These are phyloP conservation scores for Amyloporia xantha DNA, from an alignment of 768 basidiomycete genomes.

Conservation along the genomic window DNA sequence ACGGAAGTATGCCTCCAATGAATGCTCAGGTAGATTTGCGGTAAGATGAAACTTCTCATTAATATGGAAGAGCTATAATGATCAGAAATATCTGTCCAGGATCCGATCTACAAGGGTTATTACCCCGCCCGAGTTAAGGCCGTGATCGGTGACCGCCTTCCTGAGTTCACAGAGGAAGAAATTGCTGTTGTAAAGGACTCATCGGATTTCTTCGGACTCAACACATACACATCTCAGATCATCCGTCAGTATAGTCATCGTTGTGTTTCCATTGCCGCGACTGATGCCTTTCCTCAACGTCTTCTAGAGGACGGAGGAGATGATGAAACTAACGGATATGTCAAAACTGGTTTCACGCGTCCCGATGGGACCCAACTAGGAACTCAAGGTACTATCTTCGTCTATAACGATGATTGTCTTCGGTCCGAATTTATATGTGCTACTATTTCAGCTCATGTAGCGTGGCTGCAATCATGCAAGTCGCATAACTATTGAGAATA, in stretches of 20 bases:
- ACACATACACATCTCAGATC: constrained; percentile 64
- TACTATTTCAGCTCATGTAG: constrained; percentile 24
- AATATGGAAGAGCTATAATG: not conserved
- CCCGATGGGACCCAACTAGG: constrained; percentile 61
- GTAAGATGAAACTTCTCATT: constrained; percentile 21
- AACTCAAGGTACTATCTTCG: constrained; percentile 49
- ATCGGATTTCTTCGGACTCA: constrained; percentile 69
- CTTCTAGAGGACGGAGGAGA: constrained; percentile 47
- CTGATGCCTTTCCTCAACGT: not conserved
- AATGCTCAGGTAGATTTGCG: constrained; percentile 50
- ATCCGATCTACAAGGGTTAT: constrained; percentile 65
- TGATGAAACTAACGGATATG: constrained; percentile 57
- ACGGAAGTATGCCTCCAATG: no score
- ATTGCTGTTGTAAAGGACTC: constrained; percentile 51
- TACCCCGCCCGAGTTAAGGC: constrained; percentile 57
- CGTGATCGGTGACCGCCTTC: constrained; percentile 52
- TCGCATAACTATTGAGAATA: not conserved
- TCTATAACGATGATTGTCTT: not conserved
- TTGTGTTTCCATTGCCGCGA: not conserved
- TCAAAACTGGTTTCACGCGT: constrained; percentile 55
- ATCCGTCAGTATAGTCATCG: constrained; percentile 35
- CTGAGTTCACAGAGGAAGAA: constrained; percentile 51
- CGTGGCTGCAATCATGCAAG: constrained; percentile 33
- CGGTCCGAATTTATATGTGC: not conserved
- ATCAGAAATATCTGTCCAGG: constrained; percentile 26